Base-by-base conservation (phyloP, 441 rosid genomes). In the Capsella rubella region DNA sequence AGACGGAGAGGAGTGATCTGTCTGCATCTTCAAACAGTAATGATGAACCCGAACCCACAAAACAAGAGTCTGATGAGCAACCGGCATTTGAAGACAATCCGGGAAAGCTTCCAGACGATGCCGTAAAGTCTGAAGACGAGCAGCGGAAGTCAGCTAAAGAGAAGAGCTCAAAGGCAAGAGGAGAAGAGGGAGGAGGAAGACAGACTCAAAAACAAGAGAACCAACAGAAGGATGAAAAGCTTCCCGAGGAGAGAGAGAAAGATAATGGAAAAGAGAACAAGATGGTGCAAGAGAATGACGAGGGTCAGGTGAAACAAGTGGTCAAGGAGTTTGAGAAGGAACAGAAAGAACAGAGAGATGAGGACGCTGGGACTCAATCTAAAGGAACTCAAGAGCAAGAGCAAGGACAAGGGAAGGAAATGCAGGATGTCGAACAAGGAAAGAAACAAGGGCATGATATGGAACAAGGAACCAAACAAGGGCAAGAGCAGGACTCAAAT, bases 21-120 rank as follows among this genome's bases (percentile, higher is more conserved):
- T 28, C 67, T 57, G 53, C 49, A 31, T 76, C 81, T 45, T 66
- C 75, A 46, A 63, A 54, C 25, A 32, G 14, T 46, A 71, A 75
- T 6, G 72, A 52, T 18, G 75, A 79, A 12, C 61, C 73, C 7
- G 77, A 79, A 10, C 69, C 54, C 15, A 71, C 68, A 8, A 77
- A 63, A 15, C 2, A 27, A 4, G 71, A 75, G 61, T 49, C 82
- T 66, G 79, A 75, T 1, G 70, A 79, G 46, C 72, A 78, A 12
- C 79, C 86, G 0, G 82, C 82, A 3, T 89, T 75, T 59, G 95
- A 90, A 68, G 97, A 94, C 75, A 94, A 90, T 64, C 99, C 95
- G 0, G 97, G 97, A 0, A 83, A 87, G 62, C 92, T 94, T 27
- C 97, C 99, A 4, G 88, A 80, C 0, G 99, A 94, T 69, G 97